Conservation (phyloP, 2,329 filamentous ascomycete genomes). For the Colletotrichum tabaci region DNA sequence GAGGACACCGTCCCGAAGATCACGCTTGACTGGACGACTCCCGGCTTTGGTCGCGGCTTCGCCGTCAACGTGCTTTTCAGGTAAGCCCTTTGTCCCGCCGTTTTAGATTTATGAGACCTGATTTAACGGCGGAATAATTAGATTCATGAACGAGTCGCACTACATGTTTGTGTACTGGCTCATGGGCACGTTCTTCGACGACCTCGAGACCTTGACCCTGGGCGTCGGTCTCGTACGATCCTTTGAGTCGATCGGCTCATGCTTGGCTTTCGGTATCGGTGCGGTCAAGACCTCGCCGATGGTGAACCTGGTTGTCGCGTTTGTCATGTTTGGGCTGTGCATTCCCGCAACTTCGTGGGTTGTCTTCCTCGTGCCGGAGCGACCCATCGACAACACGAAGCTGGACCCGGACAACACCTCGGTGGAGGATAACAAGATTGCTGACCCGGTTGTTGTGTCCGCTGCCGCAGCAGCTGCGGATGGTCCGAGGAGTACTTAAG, state of each 20-base stretch:
- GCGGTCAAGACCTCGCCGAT: slow-evolving; percentile 61
- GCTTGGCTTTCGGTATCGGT: slow-evolving; percentile 63
- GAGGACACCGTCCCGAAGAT: slow-evolving; percentile 52
- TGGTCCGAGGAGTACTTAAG: slow-evolving; percentile 13
- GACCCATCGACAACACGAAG: slow-evolving; percentile 45
- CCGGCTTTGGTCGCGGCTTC: slow-evolving; percentile 62
- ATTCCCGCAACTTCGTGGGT: slow-evolving; percentile 55
- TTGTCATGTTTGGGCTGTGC: slow-evolving; percentile 62
- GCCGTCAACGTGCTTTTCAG: slow-evolving; percentile 63
- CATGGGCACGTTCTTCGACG: slow-evolving; percentile 65
- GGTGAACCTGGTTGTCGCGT: slow-evolving; percentile 63
- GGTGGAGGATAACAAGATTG: background rate
- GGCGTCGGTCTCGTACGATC: slow-evolving; percentile 63
- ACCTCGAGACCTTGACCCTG: slow-evolving; percentile 65
- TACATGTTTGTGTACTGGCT: slow-evolving; percentile 68
- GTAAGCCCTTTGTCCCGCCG: slow-evolving; percentile 46
- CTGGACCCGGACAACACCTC: slow-evolving; percentile 4
- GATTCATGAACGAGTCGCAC: slow-evolving; percentile 66
- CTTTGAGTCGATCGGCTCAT: slow-evolving; percentile 64
- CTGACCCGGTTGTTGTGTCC: slow-evolving; percentile 24
- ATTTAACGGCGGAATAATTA: slow-evolving; percentile 20
- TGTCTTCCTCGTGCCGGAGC: slow-evolving; percentile 56
- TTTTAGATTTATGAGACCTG: background rate
- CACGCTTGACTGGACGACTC: slow-evolving; percentile 62
- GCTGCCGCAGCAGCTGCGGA: slow-evolving; percentile 10